phyloP scores from a whole-genome alignment of 1,284 basidiomycete species.

The Fistulina hepatica region DNA sequence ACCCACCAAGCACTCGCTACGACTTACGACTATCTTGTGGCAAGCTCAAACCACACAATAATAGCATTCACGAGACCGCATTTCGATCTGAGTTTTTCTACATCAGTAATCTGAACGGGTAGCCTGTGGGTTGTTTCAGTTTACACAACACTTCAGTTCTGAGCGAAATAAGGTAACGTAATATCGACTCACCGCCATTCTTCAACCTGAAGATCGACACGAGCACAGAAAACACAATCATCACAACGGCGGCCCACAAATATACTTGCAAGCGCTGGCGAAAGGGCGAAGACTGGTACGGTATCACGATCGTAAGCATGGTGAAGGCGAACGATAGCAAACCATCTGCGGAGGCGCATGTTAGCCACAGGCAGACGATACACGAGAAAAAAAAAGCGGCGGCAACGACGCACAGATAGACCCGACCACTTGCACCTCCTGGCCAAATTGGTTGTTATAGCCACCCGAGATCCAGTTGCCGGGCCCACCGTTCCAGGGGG shows the following conservation, averaged over 20 bases:
- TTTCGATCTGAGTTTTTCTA: too few relatives aligned
- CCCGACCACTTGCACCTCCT: constrained; percentile 85
- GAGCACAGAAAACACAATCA: constrained; percentile 82
- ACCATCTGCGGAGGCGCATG: constrained; percentile 59
- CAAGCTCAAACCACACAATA: too few relatives aligned
- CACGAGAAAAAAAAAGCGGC: constrained; percentile 5
- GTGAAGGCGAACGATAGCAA: constrained; percentile 73
- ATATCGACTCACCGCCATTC: constrained; percentile 53
- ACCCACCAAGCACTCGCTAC: too few relatives aligned
- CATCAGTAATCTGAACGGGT: too few relatives aligned
- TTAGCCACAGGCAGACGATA: constrained; percentile 5
- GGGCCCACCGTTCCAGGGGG: constrained; percentile 59
- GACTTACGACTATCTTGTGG: too few relatives aligned
- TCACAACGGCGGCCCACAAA: constrained; percentile 76
- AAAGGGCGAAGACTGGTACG: constrained; percentile 62
- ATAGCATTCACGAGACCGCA: too few relatives aligned
- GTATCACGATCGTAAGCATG: constrained; percentile 75
- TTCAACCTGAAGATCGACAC: constrained; percentile 88
- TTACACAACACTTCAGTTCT: too few relatives aligned
- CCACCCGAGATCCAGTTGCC: constrained; percentile 81
- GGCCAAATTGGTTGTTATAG: constrained; percentile 84
- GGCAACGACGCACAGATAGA: constrained; percentile 73
- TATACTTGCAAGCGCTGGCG: constrained; percentile 84
- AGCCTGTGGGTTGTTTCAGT: too few relatives aligned
- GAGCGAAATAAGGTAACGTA: constrained; percentile 2